A percentile compares a stretch with the other conserved stretches of the same genome.
Conservation (phyloP, 768 basidiomycete species). For the Cantharellus anzutake region DNA sequence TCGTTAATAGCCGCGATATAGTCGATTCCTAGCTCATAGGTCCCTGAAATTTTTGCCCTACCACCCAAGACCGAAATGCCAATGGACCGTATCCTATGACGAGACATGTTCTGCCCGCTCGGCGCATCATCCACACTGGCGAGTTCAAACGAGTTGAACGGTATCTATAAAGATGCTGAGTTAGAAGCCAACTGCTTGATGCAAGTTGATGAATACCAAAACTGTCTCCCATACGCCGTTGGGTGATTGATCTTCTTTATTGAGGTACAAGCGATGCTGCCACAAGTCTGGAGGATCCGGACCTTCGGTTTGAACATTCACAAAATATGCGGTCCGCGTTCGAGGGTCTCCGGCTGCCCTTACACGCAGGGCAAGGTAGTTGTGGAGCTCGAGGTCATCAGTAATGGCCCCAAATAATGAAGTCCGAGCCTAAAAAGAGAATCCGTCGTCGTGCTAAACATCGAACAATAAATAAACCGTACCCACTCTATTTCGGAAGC, state of each 20-base stretch:
- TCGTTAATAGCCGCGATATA: slow-evolving; percentile 67
- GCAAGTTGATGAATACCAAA: slow-evolving; percentile 29
- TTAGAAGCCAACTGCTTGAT: not conserved
- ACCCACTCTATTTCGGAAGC: slow-evolving; percentile 66
- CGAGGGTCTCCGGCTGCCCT: slow-evolving; percentile 58
- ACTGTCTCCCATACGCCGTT: slow-evolving; percentile 62
- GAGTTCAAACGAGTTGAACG: slow-evolving; percentile 34
- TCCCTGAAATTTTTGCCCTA: slow-evolving; percentile 51
- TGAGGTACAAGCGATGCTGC: slow-evolving; percentile 80
- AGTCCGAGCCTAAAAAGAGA: slow-evolving; percentile 34
- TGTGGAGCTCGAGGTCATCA: slow-evolving; percentile 69
- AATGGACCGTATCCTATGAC: slow-evolving; percentile 55
- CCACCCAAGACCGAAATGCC: slow-evolving; percentile 81
- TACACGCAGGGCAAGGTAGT: slow-evolving; percentile 63
- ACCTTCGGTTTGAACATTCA: slow-evolving; percentile 84
- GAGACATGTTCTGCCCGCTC: slow-evolving; percentile 41
- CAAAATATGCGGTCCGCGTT: slow-evolving; percentile 72
- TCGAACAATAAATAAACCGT: not conserved
- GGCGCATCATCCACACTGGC: slow-evolving; percentile 22
- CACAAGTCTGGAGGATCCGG: slow-evolving; percentile 70
- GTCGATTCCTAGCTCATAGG: slow-evolving; percentile 69
- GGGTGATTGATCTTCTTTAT: slow-evolving; percentile 11
- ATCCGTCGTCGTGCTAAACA: not conserved
- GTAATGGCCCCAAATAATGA: slow-evolving; percentile 71
- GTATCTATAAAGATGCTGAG: slow-evolving; percentile 35